These are phyloP conservation scores for Camillea tinctor DNA, from an alignment of 2,329 filamentous ascomycete genomes.

Conservation along the genomic window DNA sequence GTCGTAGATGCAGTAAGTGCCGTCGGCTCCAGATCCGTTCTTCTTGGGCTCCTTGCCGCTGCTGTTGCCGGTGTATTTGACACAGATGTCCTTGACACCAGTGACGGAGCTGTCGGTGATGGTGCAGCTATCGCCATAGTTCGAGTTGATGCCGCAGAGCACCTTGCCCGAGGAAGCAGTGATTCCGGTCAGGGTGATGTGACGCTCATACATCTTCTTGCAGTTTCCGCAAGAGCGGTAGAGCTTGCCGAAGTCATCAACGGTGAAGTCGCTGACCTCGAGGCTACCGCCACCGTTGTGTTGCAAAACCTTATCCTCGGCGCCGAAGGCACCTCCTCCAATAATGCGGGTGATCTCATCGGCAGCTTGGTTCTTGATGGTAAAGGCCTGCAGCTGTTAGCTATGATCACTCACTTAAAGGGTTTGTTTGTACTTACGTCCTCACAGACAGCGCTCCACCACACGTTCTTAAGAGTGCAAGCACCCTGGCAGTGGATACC, in stretches of 20 bases:
- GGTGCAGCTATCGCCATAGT: slow-evolving; percentile 34
- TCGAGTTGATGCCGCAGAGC: slow-evolving; percentile 50
- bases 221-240: slow-evolving; percentile 49
- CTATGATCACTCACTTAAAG: background rate
- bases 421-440: slow-evolving; percentile 22
- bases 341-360: slow-evolving; percentile 32
- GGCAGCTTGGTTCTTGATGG: slow-evolving; percentile 11
- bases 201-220: slow-evolving; percentile 30
- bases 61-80: slow-evolving; percentile 14
- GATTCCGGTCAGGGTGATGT: slow-evolving; percentile 30
- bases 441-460: slow-evolving; percentile 39
- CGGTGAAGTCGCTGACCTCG: slow-evolving; percentile 32
- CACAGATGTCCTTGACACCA: slow-evolving; percentile 14
- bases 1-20: slow-evolving; percentile 17
- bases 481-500: slow-evolving; percentile 37
- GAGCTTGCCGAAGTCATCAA: slow-evolving; percentile 40
- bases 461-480: slow-evolving; percentile 33
- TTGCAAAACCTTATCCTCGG: slow-evolving; percentile 23
- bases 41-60: slow-evolving; percentile 13
- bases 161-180: slow-evolving; percentile 25
- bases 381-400: slow-evolving; percentile 14
- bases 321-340: slow-evolving; percentile 34
- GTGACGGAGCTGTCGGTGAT: background rate
- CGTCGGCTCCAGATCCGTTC: slow-evolving; percentile 10
- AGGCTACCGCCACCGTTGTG: slow-evolving; percentile 17